Evolutionary conservation across 2,329 filamentous ascomycete species (phyloP).

Genomic region (Pochonia chlamydosporia): DNA sequence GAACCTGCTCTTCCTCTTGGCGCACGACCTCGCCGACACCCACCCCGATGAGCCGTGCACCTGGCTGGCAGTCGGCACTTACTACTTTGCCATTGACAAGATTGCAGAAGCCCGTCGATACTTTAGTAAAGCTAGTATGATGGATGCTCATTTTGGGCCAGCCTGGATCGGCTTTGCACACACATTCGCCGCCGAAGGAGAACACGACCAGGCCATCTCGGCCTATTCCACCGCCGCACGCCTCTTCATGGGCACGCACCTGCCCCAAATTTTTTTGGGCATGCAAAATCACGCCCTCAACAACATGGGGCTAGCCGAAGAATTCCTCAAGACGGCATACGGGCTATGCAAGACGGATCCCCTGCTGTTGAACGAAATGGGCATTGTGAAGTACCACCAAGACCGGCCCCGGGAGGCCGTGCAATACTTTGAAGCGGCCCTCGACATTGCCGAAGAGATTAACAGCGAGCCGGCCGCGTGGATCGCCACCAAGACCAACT

Average conservation of each 20-base stretch:
- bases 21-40: slow-evolving; percentile 86
- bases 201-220: slow-evolving; percentile 96
- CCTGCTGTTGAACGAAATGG: slow-evolving; percentile 89
- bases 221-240: slow-evolving; percentile 94
- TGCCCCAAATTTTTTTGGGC: slow-evolving; percentile 90
- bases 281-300: slow-evolving; percentile 98
- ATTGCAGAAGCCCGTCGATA: slow-evolving; percentile 91
- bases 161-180: slow-evolving; percentile 99
- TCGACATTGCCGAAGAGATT: slow-evolving; percentile 73
- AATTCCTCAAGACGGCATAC: slow-evolving; percentile 89
- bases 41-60: slow-evolving; percentile 87
- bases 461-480: slow-evolving; percentile 77
- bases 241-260: slow-evolving; percentile 92
- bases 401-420: slow-evolving; percentile 70
- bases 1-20: slow-evolving; percentile 84
- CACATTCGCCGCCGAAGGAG: slow-evolving; percentile 94
- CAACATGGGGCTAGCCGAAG: slow-evolving; percentile 88
- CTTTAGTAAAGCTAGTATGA: slow-evolving; percentile 95
- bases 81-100: slow-evolving; percentile 84
- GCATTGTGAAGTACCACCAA: slow-evolving; percentile 92
- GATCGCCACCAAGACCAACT: slow-evolving; percentile 78
- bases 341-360: slow-evolving; percentile 79
- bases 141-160: slow-evolving; percentile 94
- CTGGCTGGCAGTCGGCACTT: slow-evolving; percentile 91
- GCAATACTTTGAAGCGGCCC: slow-evolving; percentile 69